Evolutionary conservation across 331 rosid species (phyloP), one percentile per base, ranked within the genome.

Genomic region (Rosa hybrid): DNA sequence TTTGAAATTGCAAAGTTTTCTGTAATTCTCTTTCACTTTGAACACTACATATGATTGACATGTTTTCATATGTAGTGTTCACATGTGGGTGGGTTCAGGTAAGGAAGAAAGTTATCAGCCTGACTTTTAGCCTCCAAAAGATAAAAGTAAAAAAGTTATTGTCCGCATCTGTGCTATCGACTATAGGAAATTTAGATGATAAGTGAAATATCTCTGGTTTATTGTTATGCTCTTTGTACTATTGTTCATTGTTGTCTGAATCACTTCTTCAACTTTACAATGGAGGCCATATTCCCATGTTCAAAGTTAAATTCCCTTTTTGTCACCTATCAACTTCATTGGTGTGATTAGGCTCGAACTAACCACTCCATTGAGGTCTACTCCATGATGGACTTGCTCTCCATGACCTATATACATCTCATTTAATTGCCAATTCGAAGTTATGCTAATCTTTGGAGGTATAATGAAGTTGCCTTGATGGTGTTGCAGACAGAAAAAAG

Each of bases 401-500:
- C 46, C 57, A 17, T 60, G 11, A 8, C 71, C 48, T 46, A 17
- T 45, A 2, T 27, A 76, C 10, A 53, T 13, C 39, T 16, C 69
- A 27, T 9, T 42, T 42, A 57, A 63, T 60, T 17, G 45, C 48
- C 4, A 63, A 45, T 2, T 76, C 11, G 7, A 46, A 75, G 27
- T 17, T 18, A 17, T 1, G 27, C n/a, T 62, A 25, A 25, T 45
- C 60, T 17, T 62, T 0, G 23, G 46, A 45, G 71, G 59, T 30
- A 48, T 64, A 30, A 64, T 12, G 38, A 2, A 7, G 71, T 14
- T 62, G 60, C 60, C 1, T 38, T n/a, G 34, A 18, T 46, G 25
- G 41, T 77, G 23, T 34, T 64, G 80, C 80, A 77, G 73, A 71
- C 12, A 41, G 25, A 20, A 30, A 64, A 11, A 18, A 25, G 7